A percentile compares a stretch with the other conserved stretches of the same genome.
These are phyloP conservation scores for Porogramme epimiltina DNA, from an alignment of 1,284 basidiomycete species.

Conservation along the genomic window DNA sequence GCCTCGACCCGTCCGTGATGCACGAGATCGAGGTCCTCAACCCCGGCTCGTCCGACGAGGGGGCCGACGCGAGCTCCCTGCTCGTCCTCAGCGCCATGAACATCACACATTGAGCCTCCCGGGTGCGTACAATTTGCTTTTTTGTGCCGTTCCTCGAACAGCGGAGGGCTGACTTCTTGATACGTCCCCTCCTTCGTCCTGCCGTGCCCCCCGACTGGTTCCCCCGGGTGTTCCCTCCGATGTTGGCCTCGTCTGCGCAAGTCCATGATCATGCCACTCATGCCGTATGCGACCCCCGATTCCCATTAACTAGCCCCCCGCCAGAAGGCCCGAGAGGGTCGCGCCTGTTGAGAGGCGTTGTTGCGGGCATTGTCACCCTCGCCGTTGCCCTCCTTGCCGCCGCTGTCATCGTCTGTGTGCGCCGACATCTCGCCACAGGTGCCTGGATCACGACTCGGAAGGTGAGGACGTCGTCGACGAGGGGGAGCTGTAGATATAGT, in stretches of 20 bases:
- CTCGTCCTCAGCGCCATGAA: constrained; percentile 45
- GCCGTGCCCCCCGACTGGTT: neutral
- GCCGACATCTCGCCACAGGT: no score
- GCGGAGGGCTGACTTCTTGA: constrained; percentile 7
- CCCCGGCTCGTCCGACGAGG: constrained; percentile 33
- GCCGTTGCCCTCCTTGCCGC: constrained; percentile 47
- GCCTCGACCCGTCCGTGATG: constrained; percentile 48
- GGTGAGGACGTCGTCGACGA: no score
- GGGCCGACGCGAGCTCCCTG: constrained; percentile 40
- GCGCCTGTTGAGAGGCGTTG: constrained; percentile 48
- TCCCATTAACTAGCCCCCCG: neutral
- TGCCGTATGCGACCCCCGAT: constrained; percentile 9
- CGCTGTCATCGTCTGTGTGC: constrained; percentile 41
- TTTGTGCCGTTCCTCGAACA: neutral
- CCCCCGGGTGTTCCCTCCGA: neutral
- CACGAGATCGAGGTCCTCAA: constrained; percentile 62
- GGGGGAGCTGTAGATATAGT: no score
- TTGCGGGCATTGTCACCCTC: constrained; percentile 61
- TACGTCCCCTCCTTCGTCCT: constrained; percentile 13
- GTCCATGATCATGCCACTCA: constrained; percentile 14
- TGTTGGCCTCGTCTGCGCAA: neutral
- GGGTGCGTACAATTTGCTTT: constrained; percentile 35
- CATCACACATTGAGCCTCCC: constrained; percentile 37
- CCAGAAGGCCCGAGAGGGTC: constrained; percentile 24
- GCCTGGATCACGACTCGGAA: no score